Evolutionary conservation across 768 basidiomycete species (phyloP).

Genomic region (Pholiota microspora): DNA sequence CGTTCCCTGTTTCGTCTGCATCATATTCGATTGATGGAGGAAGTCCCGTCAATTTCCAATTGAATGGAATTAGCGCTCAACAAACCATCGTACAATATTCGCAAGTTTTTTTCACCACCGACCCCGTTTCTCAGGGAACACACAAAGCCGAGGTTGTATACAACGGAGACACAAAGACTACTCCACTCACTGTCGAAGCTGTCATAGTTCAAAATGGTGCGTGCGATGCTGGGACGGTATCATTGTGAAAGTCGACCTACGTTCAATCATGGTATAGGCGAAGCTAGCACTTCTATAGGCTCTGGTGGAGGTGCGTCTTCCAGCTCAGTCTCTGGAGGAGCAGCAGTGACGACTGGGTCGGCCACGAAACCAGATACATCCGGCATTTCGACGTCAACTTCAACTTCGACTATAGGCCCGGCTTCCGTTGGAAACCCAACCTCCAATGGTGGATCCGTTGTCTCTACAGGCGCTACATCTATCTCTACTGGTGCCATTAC

Average conservation of each 20-base stretch:
- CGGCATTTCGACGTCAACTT: background rate
- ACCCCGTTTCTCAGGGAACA: conserved; percentile 2
- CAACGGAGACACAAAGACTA: conserved; percentile 2
- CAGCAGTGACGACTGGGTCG: background rate
- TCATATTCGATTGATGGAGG: conserved; percentile 27
- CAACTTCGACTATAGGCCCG: background rate
- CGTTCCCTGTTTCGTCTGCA: conserved; percentile 19
- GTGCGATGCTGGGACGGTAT: background rate
- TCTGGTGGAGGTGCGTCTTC: background rate
- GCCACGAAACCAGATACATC: background rate
- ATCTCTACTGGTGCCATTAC: background rate
- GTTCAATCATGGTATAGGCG: background rate
- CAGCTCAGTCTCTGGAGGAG: background rate
- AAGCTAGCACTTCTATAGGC: background rate
- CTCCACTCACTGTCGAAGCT: background rate
- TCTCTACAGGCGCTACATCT: too few relatives aligned
- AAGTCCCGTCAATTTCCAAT: conserved; percentile 11
- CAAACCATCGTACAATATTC: conserved; percentile 4
- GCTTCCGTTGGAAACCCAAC: too few relatives aligned
- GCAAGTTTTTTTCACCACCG: conserved; percentile 8
- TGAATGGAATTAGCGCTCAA: conserved; percentile 17
- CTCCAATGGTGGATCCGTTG: too few relatives aligned
- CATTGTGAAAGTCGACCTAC: background rate
- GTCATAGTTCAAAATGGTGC: background rate
- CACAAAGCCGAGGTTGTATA: conserved; percentile 11